A percentile compares a stretch with the other conserved stretches of the same genome.
phyloP scores from a whole-genome alignment of 352 stramenopile genomes.

The Phytophthora kernoviae region DNA sequence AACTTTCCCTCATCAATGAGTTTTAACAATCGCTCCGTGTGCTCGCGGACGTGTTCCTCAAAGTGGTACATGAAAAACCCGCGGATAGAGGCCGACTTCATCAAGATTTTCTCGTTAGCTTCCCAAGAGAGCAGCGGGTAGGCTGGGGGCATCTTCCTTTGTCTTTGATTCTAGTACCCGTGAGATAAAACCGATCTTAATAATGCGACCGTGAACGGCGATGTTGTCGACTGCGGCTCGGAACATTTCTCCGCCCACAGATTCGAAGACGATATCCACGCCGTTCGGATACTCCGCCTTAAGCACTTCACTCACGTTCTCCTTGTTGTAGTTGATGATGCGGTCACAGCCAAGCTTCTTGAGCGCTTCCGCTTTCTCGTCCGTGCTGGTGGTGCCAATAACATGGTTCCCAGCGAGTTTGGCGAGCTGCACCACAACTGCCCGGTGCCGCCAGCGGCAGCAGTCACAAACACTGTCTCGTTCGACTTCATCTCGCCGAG shows the following conservation, averaged over 20 bases:
- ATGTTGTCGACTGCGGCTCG: constrained; percentile 36
- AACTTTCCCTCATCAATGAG: constrained; percentile 54
- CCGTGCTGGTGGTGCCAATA: constrained; percentile 61
- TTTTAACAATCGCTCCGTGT: constrained; percentile 43
- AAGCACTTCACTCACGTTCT: constrained; percentile 37
- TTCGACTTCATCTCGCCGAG: constrained; percentile 36
- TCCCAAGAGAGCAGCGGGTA: constrained; percentile 26
- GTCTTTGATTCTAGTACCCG: constrained; percentile 34
- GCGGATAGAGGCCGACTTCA: constrained; percentile 45
- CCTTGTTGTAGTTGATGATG: constrained; percentile 75
- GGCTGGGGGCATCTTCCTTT: constrained; percentile 13
- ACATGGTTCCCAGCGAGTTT: constrained; percentile 60
- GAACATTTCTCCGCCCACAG: constrained; percentile 37
- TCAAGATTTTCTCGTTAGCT: constrained; percentile 33
- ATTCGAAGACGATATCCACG: constrained; percentile 43
- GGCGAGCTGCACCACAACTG: constrained; percentile 80
- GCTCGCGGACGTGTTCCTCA: constrained; percentile 33
- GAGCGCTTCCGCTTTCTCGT: constrained; percentile 68
- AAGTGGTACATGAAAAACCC: constrained; percentile 43
- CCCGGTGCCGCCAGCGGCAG: constrained; percentile 62
- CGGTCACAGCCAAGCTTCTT: constrained; percentile 45
- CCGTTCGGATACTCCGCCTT: constrained; percentile 45
- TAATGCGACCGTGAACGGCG: constrained; percentile 27
- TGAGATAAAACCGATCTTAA: constrained; percentile 35
- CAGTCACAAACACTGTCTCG: constrained; percentile 38